phyloP scores from a whole-genome alignment of 306 rosid genomes.

The Malus sieversii region DNA sequence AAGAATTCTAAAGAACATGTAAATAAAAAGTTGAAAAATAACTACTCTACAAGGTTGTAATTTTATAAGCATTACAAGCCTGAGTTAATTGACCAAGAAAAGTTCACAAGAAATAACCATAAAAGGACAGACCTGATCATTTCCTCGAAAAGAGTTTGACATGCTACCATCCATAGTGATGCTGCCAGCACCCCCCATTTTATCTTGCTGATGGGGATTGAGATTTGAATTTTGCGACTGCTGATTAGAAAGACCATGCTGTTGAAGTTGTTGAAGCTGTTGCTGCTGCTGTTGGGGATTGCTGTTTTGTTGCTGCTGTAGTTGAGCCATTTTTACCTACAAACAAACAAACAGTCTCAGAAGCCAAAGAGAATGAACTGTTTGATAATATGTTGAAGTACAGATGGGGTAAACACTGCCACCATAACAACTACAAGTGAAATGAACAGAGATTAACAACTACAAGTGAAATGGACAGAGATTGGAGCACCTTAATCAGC shows the following conservation, averaged over 20 bases:
- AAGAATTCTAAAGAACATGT: slow-evolving; percentile 1
- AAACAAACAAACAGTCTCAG: slow-evolving; percentile 23
- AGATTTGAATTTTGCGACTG: slow-evolving; percentile 74
- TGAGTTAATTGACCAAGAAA: neutral
- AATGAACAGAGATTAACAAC: neutral
- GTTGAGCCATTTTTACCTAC: slow-evolving; percentile 82
- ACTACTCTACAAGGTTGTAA: neutral
- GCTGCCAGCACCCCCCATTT: slow-evolving; percentile 72
- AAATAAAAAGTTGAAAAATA: neutral
- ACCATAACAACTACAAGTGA: slow-evolving; percentile 7
- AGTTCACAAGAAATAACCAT: neutral
- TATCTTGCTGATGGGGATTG: slow-evolving; percentile 86
- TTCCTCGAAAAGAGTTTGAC: slow-evolving; percentile 93
- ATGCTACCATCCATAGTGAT: slow-evolving; percentile 79
- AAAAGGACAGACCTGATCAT: slow-evolving; percentile 78
- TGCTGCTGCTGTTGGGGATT: slow-evolving; percentile 56
- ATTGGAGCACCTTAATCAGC: slow-evolving; percentile 60
- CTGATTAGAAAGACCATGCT: slow-evolving; percentile 76
- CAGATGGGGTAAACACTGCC: neutral
- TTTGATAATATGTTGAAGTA: neutral
- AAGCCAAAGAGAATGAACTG: slow-evolving; percentile 10
- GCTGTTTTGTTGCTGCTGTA: slow-evolving; percentile 61
- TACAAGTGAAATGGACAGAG: slow-evolving; percentile 1
- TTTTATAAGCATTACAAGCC: neutral
- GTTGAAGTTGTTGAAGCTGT: slow-evolving; percentile 89